Evolutionary conservation across 1,284 basidiomycete genomes (phyloP), one percentile per base, ranked within the genome.

Genomic region (Cryptococcus sp.): DNA sequence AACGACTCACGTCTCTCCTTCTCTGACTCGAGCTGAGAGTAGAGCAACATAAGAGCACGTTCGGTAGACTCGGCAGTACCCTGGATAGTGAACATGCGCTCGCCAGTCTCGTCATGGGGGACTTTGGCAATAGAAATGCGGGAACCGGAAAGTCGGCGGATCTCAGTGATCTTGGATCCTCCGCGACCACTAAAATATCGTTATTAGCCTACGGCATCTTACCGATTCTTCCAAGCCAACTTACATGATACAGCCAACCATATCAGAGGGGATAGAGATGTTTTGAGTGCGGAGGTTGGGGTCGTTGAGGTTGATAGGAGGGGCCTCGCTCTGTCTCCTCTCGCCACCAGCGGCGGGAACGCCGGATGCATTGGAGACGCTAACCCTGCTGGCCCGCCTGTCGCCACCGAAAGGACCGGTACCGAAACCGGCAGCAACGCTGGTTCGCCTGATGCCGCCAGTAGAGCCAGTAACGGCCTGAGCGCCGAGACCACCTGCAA

Each of bases 11-110:
- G 83, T 76, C 91, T 84, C 80, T 93, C 91, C 82, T 95, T 95
- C 84, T 95, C 92, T 73, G 87, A 93, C 81, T 96, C 93, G 67
- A 96, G 83, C 77, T 95, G 93, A 74, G 96, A 95, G 82, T 99
- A 99, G 60, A 99, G 84, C 64, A 99, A 81, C 84, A 95, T 98
- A 55, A 99, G 82, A 2, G 95, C 95, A 80, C 94, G 93, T 81
- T 96, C 94, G 75, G 93, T 94, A 64, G 91, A 89, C 80, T 97
- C 94, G 51, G 93, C 89, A 5, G 93, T 94, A 58, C 95, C 95
- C 60, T 97, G 86, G 75, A 99, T 98, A 59, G 96, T 97, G 81
- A 99, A 99, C 94, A 99, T 97, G 68, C 95, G 85, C 81, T 99
- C 95, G 68, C 95, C 95, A 51, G 93, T 93, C 73, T 98, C 96